Conservation (phyloP, 116 monocot genomes). For the Zostera marina region DNA sequence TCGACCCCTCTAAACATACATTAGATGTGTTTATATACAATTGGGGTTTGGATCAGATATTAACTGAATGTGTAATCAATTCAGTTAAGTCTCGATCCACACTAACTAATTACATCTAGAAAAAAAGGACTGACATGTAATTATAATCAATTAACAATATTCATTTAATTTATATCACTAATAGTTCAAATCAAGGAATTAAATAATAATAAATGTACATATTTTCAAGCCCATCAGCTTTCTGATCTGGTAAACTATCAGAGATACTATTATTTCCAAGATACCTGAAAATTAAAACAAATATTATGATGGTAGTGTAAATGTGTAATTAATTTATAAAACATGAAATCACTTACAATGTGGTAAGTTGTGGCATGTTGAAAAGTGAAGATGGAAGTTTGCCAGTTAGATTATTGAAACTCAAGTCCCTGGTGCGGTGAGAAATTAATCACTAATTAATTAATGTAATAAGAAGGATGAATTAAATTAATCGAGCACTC, state of each 20-base stretch:
- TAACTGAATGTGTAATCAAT: no score
- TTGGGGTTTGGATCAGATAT: no score
- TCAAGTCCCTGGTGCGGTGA: slow-evolving; percentile 48
- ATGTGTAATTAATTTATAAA: not conserved
- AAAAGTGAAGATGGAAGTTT: slow-evolving; percentile 52
- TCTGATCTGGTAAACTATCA: slow-evolving; percentile 45
- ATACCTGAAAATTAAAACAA: slow-evolving; percentile 31
- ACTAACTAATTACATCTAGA: no score
- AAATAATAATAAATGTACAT: slow-evolving; percentile 20
- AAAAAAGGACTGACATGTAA: no score
- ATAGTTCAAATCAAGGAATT: not conserved
- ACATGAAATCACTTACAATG: slow-evolving; percentile 29
- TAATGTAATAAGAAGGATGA: not conserved
- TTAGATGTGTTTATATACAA: no score
- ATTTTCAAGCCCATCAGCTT: slow-evolving; percentile 28
- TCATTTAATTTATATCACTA: no score
- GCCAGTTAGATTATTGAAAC: slow-evolving; percentile 91
- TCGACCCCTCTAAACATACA: no score
- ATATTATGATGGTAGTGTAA: no score
- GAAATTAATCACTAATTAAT: not conserved
- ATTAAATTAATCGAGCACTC: not conserved
- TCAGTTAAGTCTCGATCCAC: no score
- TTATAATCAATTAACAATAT: no score
- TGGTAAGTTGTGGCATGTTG: slow-evolving; percentile 32
- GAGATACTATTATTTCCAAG: slow-evolving; percentile 79